A percentile compares a stretch with the other conserved stretches of the same genome.
Evolutionary conservation across 2,329 filamentous ascomycete species (phyloP).

Genomic region (Emergomyces pasteurianus): DNA sequence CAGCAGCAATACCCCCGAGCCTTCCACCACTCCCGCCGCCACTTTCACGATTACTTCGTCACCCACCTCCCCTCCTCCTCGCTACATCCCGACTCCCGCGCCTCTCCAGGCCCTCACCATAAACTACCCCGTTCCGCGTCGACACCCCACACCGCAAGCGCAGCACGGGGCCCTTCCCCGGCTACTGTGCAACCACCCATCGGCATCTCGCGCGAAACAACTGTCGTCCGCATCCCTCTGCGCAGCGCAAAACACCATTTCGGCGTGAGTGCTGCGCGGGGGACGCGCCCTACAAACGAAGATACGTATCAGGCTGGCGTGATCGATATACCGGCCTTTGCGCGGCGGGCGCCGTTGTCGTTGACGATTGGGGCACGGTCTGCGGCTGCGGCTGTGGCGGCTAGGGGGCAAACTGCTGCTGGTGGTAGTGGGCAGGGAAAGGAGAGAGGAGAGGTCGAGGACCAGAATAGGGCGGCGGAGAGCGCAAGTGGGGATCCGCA

Average conservation of each 20-base stretch:
- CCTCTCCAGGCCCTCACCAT: conserved; percentile 55
- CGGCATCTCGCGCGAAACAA: conserved; percentile 60
- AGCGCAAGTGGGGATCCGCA: conserved; percentile 80
- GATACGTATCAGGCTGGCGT: conserved; percentile 91
- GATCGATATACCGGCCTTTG: conserved; percentile 85
- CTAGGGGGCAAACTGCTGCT: conserved; percentile 4
- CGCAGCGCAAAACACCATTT: conserved; percentile 94
- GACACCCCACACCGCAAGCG: conserved; percentile 51
- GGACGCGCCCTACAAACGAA: conserved; percentile 80
- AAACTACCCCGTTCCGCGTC: conserved; percentile 79
- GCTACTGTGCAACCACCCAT: conserved; percentile 48
- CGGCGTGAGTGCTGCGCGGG: conserved; percentile 65
- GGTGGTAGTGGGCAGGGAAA: not conserved
- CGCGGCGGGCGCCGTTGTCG: conserved; percentile 63
- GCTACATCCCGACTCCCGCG: conserved; percentile 71
- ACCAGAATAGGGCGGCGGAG: conserved; percentile 54
- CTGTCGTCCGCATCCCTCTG: conserved; percentile 87
- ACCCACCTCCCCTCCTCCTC: conserved; percentile 91
- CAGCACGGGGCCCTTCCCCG: conserved; percentile 41
- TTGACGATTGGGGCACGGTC: conserved; percentile 31
- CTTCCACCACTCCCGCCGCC: conserved; percentile 26
- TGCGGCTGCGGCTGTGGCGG: conserved; percentile 7
- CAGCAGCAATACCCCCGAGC: conserved; percentile 3
- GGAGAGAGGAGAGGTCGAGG: not conserved
- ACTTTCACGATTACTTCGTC: conserved; percentile 94